A percentile compares a stretch with the other conserved stretches of the same genome.
Evolutionary conservation across 108 stramenopile genomes (phyloP).

Genomic region (Cyclostephanos invisitatus): DNA sequence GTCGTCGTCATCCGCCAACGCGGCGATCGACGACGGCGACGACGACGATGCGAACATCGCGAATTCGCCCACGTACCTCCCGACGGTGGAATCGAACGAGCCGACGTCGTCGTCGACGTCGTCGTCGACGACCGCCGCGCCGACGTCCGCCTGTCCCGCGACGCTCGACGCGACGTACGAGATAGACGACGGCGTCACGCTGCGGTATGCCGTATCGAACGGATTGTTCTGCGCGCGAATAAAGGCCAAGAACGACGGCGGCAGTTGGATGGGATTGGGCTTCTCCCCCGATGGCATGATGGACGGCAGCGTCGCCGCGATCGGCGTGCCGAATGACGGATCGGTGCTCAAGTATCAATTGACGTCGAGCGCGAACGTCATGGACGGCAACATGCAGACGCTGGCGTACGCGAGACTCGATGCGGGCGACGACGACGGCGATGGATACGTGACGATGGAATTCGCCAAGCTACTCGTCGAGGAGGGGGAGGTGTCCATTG

Average conservation of each 20-base stretch:
- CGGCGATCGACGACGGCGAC: too few species aligned
- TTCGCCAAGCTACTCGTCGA: slow-evolving; percentile 67
- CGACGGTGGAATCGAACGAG: too few species aligned
- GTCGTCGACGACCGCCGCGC: too few species aligned
- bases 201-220: too few species aligned
- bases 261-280: slow-evolving; percentile 39
- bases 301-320: slow-evolving; percentile 38
- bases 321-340: slow-evolving; percentile 19
- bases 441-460: slow-evolving; percentile 25
- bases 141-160: too few species aligned
- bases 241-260: slow-evolving; percentile 7
- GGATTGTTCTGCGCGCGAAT: background rate
- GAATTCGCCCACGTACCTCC: too few species aligned
- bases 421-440: slow-evolving; percentile 26
- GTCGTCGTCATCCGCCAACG: too few species aligned
- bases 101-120: too few species aligned
- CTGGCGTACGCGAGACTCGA: slow-evolving; percentile 49
- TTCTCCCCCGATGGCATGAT: slow-evolving; percentile 31
- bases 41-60: too few species aligned
- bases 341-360: slow-evolving; percentile 30
- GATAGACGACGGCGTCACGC: too few species aligned
- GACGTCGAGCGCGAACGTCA: slow-evolving; percentile 25
- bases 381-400: slow-evolving; percentile 53
- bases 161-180: too few species aligned
- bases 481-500: slow-evolving; percentile 51